Percentiles rank a stretch among this genome's conserved stretches.
Conservation (phyloP, 192 early-diverging fungal species). For the Ramicandelaber brevisporus region DNA sequence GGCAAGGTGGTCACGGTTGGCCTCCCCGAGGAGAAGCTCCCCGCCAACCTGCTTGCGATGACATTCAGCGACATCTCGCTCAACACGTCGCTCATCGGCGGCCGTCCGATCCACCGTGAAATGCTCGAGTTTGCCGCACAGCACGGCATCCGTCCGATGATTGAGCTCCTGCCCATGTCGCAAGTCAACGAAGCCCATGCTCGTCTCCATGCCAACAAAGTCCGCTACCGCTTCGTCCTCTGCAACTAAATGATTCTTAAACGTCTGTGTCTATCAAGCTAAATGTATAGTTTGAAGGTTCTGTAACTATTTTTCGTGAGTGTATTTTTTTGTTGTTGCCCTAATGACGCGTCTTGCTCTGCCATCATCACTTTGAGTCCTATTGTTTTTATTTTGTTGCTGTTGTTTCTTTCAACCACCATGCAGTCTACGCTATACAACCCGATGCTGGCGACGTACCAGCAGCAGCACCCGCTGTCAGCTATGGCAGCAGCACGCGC, state of each 20-base stretch:
- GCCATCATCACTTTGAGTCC: too few species aligned
- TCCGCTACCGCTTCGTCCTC: constrained; percentile 34
- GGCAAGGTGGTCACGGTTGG: too few species aligned
- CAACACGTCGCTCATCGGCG: constrained; percentile 26
- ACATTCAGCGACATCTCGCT: constrained; percentile 15
- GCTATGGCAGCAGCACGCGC: neutral
- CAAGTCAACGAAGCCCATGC: constrained; percentile 25
- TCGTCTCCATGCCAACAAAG: constrained; percentile 20
- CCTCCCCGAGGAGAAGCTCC: too few species aligned
- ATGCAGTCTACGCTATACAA: too few species aligned
- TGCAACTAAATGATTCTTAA: too few species aligned
- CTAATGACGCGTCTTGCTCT: neutral
- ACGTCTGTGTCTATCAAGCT: too few species aligned
- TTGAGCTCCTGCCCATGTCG: constrained; percentile 22
- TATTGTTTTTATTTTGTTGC: too few species aligned
- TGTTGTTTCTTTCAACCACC: too few species aligned
- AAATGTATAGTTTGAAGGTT: too few species aligned
- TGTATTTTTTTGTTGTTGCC: constrained; percentile 1
- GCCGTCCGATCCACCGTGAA: constrained; percentile 15
- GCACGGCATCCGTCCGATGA: constrained; percentile 21
- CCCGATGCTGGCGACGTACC: too few species aligned
- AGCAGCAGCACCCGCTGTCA: too few species aligned
- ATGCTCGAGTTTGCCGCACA: constrained; percentile 32
- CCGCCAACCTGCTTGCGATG: too few species aligned
- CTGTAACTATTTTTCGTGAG: constrained; percentile 2